Evolutionary conservation across 164 flowering plant species (phyloP), one percentile per base, ranked within the genome.

Genomic region (Echeveria elegans): DNA sequence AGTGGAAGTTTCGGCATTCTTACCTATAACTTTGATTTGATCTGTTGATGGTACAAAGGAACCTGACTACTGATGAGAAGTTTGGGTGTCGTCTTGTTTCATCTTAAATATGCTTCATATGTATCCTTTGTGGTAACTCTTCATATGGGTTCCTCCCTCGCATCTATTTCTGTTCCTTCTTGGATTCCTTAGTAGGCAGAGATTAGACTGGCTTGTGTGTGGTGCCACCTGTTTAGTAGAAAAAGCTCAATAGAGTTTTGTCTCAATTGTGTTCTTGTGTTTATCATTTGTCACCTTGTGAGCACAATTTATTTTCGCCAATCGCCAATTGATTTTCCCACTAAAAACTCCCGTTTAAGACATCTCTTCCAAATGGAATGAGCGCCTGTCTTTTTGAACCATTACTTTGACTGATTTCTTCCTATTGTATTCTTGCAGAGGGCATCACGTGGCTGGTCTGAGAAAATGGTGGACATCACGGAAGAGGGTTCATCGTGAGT

Each of bases 361-460:
- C 21, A 29, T 41, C 2, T 0, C n/a, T 12, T 63, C 53, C 31
- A 4, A 19, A 28, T 52, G 64, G 2, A 38, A 14, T 50, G 28
- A 5, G 5, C 21, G 1, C 1, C 37, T 18, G 1, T 50, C 19
- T 47, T 26, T 32, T 68, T 28, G 14, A 16, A n/a, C 5, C 32
- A 29, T 0, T 29, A 24, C 10, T 61, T 31, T 36, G 38, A 61
- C 31, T 61, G 64, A 30, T 30, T 41, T 53, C 47, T 64, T 56
- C 28, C 36, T 36, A 3, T 45, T 26, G 43, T 61, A 63, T 73
- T 0, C 75, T 16, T 71, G 63, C 83, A 91, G 97, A 88, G 76
- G 71, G 77, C 92, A 65, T 79, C 97, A 72, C 92, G 87, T 66
- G 97, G 97, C 66, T 94, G 99, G 99, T 85, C 87, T 74, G 99